Evolutionary conservation across 2,329 filamentous ascomycete species (phyloP), one percentile per base, ranked within the genome.

Genomic region (Ophiostoma himal-ulmi): DNA sequence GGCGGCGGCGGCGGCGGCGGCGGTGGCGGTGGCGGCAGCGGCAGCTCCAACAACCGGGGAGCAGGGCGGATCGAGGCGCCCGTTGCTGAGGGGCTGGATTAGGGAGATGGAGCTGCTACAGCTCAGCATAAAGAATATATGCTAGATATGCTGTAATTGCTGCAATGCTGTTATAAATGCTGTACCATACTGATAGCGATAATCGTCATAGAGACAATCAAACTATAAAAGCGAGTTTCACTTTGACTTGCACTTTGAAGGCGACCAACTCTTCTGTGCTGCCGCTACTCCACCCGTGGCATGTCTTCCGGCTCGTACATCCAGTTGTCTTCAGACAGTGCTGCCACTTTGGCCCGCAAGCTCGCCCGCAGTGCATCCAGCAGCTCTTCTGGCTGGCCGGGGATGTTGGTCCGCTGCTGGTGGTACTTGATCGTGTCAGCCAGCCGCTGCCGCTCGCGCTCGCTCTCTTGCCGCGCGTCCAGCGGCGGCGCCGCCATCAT

Each of bases 261-360:
- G 30, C 30, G 30, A 4, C 20, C 22, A 17, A 60, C 6, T 30
- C 8, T 5, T 60, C 22, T 34, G 11, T 30, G 26, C 11, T 8
- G 26, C 2, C 22, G 7, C 22, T 68, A 71, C 39, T 78, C 77
- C 54, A 75, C 76, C 54, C 81, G 81, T 60, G 79, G 78, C 72
- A 83, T 81, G 69, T 86, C 84, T 75, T 92, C 90, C 1, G 86
- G 82, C 78, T 94, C 92, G 79, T 91, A 96, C 89, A 96, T 96
- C 93, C 93, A 97, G 75, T 89, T 91, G 76, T 97, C 93, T 68
- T 95, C 91, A 30, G 91, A 86, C 68, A 96, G 80, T 17, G 89
- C 88, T 20, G 87, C 85, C 1, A 93, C 90, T 77, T 93, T 92
- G 71, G 87, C 87, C 74, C 87, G 84, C 70, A 96, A 81, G 77